Base-by-base conservation (phyloP, 805 yeast genomes). In the Candida nanaspora region DNA sequence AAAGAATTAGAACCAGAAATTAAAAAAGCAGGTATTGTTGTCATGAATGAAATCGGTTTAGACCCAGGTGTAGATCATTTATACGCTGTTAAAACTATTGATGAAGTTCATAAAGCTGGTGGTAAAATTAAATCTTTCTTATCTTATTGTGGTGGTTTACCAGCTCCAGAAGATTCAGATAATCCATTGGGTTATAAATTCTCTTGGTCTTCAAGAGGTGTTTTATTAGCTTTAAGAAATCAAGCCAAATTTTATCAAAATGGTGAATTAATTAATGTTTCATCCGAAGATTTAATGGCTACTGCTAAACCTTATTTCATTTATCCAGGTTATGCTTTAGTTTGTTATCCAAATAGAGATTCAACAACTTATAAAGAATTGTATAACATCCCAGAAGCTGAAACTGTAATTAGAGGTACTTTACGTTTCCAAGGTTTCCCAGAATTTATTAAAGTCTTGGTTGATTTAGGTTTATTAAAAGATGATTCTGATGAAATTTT, bases 201-300 rank as follows among this genome's bases (percentile, higher is more conserved):
- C 70, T 89, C 98, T 33, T 93, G 98, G 98, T 87, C 97, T 26
- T 89, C 98, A 29, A 82, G 98, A 68, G 98, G 98, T 68, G 98
- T 93, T 33, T 70, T 93, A 59, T 76, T 93, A 57, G 98, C 98
- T 16, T 76, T 93, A 61, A 83, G 96, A 76, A 94, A 93, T 73
- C 70, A 83, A 47, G 98, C 98, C 48, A 80, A 79, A 55, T 91
- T 80, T 73, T 91, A 82, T 78, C 69, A 82, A 67, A 82, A 87
- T 59, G 97, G 96, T 58, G 65, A 86, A 60, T 66, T 86, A 51
- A 95, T 74, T 45, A 75, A 79, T 36, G 81, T 93, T 57, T 72
- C 76, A 43, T 87, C 95, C 38, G 93, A 86, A 65, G 96, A 87
- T 52, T 76, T 93, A 64, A 93, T 93, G 98, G 82, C 84, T 51